Evolutionary conservation across 2,329 filamentous ascomycete species (phyloP).

Genomic region (Fusarium tuaranense): DNA sequence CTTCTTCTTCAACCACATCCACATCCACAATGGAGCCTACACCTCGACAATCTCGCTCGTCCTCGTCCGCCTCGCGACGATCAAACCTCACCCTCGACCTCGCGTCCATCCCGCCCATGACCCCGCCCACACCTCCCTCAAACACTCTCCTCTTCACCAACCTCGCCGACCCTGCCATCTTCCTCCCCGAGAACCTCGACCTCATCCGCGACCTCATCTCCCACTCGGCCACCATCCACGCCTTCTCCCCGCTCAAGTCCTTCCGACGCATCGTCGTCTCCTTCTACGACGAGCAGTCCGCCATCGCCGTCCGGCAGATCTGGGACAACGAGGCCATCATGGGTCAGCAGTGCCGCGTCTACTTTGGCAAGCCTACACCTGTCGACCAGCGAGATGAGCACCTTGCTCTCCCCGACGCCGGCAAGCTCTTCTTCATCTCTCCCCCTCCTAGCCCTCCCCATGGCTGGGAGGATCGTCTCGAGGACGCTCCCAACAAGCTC

Average conservation of each 20-base stretch:
- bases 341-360: conserved; percentile 76
- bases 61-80: conserved; percentile 60
- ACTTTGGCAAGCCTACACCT: conserved; percentile 74
- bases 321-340: conserved; percentile 82
- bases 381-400: conserved; percentile 67
- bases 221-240: conserved; percentile 77
- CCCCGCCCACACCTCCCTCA: conserved; percentile 78
- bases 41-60: conserved; percentile 55
- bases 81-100: conserved; percentile 77
- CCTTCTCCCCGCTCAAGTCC: conserved; percentile 84
- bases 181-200: conserved; percentile 78
- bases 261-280: conserved; percentile 86
- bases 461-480: conserved; percentile 75
- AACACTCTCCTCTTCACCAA: conserved; percentile 91
- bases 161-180: conserved; percentile 78
- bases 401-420: conserved; percentile 74
- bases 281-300: conserved; percentile 77
- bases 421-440: conserved; percentile 80
- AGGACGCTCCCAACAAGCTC: conserved; percentile 77
- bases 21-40: conserved; percentile 50
- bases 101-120: conserved; percentile 75
- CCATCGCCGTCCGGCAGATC: conserved; percentile 76
- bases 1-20: conserved; percentile 14
- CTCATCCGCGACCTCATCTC: conserved; percentile 79
- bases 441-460: conserved; percentile 76